phyloP scores from a whole-genome alignment of 2,329 filamentous ascomycete genomes.

The Chrysoporthe deuterocubensis region DNA sequence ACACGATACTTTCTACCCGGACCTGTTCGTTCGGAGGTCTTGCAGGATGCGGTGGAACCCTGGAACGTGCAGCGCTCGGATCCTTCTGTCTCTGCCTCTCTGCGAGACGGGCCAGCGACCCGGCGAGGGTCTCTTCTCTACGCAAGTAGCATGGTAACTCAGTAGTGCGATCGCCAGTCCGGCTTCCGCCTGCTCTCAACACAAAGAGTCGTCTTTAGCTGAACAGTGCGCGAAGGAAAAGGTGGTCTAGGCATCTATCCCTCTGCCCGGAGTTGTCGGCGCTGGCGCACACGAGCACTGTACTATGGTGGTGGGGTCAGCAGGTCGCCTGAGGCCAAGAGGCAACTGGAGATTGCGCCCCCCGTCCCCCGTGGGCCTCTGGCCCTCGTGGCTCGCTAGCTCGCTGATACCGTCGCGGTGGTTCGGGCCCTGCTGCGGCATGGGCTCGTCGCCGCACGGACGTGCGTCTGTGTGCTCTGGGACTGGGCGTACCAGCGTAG shows the following conservation, averaged over 20 bases:
- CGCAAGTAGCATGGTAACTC: too few species aligned
- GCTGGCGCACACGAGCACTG: background rate
- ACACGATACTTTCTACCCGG: slow-evolving; percentile 5
- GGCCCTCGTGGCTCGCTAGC: slow-evolving; percentile 1
- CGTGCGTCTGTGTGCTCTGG: background rate
- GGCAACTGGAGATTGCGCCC: background rate
- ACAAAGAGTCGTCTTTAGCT: too few species aligned
- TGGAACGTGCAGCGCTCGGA: slow-evolving; percentile 10
- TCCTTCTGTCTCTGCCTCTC: background rate
- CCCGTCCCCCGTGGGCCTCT: background rate
- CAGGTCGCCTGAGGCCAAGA: background rate
- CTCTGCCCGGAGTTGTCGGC: background rate
- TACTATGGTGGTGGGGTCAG: background rate
- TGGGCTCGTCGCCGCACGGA: background rate
- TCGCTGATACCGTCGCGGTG: background rate
- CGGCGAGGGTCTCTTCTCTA: background rate
- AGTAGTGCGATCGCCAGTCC: too few species aligned
- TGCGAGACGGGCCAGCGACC: background rate
- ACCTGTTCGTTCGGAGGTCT: slow-evolving; percentile 6
- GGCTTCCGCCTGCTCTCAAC: too few species aligned
- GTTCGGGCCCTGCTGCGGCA: background rate
- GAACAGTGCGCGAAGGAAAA: background rate
- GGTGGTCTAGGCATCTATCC: background rate
- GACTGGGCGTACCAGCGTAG: too few species aligned
- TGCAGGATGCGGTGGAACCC: slow-evolving; percentile 22